Evolutionary conservation across 768 basidiomycete genomes (phyloP), one percentile per base, ranked within the genome.

Genomic region (Tephrocybe sp.): DNA sequence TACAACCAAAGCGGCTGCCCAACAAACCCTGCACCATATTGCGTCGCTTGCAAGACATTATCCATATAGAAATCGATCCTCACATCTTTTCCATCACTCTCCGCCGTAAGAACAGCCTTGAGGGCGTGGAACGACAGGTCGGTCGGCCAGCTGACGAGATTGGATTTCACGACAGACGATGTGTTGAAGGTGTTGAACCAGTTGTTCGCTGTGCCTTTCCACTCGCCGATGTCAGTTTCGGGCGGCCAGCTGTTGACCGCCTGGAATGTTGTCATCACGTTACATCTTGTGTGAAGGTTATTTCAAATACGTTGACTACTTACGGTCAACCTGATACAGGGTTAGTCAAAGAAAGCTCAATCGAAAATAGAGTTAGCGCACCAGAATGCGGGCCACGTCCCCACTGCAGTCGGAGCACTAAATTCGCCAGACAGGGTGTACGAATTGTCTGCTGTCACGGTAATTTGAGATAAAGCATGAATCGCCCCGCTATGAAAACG

Each of bases 181-280:
- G 73, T 75, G 56, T 74, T 75, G 62, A 75, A 75, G 1, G 73
- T 75, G 55, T 75, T 68, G 55, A 59, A 73, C 74, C 74, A 76
- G 53, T 70, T 75, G 51, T 73, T 60, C 23, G 62, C 60, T 8
- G 72, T 74, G 26, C 74, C 72, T 60, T 75, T 76, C 74, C 74
- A 75, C 62, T 76, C 74, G 8, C 71, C 73, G 26, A 75, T 70
- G 51, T 74, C 73, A 6, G 62, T 53, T 56, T 76, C 74, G 3
- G 74, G 74, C 11, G 73, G 74, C 73, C 74, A 75, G 47, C 69
- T 53, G 45, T 65, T 66, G 11, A 75, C 74, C 13, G 71, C 72
- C 69, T 72, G 22, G 16, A 8, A 31, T 26, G 7, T 20, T 31
- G 6, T 19, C 23, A n/a, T 46, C 30, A 52, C n/a, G 41, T 8